Evolutionary conservation across 768 basidiomycete genomes (phyloP).

Genomic region (Leccinum disarticulatum): DNA sequence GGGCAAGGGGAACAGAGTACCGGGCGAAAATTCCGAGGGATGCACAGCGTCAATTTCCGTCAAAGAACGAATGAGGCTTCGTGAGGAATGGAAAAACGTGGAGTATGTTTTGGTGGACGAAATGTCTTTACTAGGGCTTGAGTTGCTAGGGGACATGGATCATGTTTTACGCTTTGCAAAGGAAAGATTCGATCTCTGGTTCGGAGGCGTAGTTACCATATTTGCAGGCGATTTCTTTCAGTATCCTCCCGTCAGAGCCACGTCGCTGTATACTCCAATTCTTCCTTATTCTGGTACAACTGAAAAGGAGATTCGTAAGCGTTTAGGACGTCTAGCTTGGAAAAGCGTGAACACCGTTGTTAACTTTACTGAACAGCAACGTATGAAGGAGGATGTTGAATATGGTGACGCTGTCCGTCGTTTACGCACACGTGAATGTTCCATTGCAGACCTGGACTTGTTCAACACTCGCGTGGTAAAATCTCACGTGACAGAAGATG

Average conservation of each 20-base stretch:
- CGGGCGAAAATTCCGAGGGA: not conserved
- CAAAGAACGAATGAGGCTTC: not conserved
- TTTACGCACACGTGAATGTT: not conserved
- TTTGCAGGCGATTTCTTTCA: conserved; percentile 37
- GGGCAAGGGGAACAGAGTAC: conserved; percentile 11
- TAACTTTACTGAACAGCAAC: not conserved
- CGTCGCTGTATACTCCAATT: conserved; percentile 29
- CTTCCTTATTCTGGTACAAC: not conserved
- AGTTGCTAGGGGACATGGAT: conserved; percentile 17
- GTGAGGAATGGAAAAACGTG: not conserved
- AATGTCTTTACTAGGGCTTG: not conserved
- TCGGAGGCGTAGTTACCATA: conserved; percentile 32
- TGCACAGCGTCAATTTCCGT: not conserved
- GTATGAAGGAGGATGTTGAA: not conserved
- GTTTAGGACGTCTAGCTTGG: not conserved
- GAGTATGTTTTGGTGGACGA: not conserved
- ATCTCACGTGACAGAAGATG: not conserved
- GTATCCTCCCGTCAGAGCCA: conserved; percentile 31
- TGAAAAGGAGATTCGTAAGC: not conserved
- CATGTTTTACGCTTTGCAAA: conserved; percentile 9
- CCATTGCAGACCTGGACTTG: not conserved
- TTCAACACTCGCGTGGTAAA: not conserved
- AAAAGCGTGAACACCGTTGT: not conserved
- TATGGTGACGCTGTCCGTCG: not conserved
- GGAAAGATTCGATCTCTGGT: conserved; percentile 7